Percentiles rank a stretch among this genome's conserved stretches.
These are phyloP conservation scores for Handroanthus guayacan DNA, from an alignment of 257 asterid genomes.

Conservation along the genomic window DNA sequence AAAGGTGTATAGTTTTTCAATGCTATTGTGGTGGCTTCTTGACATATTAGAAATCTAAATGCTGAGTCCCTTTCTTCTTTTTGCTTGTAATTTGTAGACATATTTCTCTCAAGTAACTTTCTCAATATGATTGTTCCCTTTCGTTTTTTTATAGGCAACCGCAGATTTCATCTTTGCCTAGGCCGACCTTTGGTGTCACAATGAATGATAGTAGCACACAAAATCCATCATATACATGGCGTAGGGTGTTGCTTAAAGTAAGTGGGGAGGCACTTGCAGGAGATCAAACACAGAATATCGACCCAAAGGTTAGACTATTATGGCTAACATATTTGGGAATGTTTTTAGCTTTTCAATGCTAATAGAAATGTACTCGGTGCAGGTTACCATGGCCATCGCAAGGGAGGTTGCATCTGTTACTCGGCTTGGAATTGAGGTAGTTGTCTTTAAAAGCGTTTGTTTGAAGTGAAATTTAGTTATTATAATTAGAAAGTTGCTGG, in stretches of 20 bases:
- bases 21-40: background rate
- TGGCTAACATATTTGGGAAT: slow-evolving; percentile 2
- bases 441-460: slow-evolving; percentile 4
- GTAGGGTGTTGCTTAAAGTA: slow-evolving; percentile 95
- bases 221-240: slow-evolving; percentile 75
- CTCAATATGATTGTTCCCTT: slow-evolving; percentile 10
- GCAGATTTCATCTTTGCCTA: slow-evolving; percentile 53
- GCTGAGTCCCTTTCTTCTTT: slow-evolving; percentile 7
- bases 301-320: slow-evolving; percentile 78
- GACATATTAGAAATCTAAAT: background rate
- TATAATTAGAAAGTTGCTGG: slow-evolving; percentile 11
- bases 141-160: slow-evolving; percentile 50
- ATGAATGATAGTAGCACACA: slow-evolving; percentile 55
- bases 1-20: background rate
- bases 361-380: slow-evolving; percentile 23
- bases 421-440: slow-evolving; percentile 91
- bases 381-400: slow-evolving; percentile 96
- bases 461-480: background rate
- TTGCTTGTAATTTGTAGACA: background rate
- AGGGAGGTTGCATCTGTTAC: slow-evolving; percentile 97
- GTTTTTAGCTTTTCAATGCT: slow-evolving; percentile 26
- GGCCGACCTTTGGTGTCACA: slow-evolving; percentile 60
- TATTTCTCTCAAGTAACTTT: background rate
- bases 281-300: slow-evolving; percentile 86
- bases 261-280: slow-evolving; percentile 99